These are phyloP conservation scores for Bassia scoparia DNA, from an alignment of 148 eudicot genomes.

Conservation along the genomic window DNA sequence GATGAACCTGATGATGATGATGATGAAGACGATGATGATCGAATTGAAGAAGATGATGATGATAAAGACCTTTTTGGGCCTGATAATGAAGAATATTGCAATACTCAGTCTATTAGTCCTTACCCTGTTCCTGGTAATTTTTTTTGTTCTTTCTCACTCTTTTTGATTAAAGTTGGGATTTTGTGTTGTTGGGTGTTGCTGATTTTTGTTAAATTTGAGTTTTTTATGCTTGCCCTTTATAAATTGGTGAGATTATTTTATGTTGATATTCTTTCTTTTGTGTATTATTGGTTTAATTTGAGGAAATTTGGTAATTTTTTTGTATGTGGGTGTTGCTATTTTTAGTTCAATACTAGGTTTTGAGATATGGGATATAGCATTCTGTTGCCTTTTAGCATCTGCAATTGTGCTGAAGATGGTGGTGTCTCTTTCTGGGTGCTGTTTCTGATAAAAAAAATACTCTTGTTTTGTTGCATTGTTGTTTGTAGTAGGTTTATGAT, in stretches of 20 bases:
- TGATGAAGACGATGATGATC: conserved; percentile 29
- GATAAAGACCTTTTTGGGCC: conserved; percentile 85
- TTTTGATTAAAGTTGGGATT: not conserved
- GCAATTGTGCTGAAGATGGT: no score
- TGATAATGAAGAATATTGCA: conserved; percentile 82
- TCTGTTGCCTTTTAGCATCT: not conserved
- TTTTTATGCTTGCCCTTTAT: conserved; percentile 4
- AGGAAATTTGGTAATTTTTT: not conserved
- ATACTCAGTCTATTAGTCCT: conserved; percentile 58
- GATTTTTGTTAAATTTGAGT: not conserved
- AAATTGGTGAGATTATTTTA: not conserved
- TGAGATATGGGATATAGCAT: not conserved
- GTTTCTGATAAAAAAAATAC: not conserved
- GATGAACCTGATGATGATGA: conserved; percentile 35
- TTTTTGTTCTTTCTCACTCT: not conserved
- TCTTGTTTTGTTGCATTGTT: not conserved
- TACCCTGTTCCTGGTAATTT: conserved; percentile 73
- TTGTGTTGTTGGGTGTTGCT: not conserved
- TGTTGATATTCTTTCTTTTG: not conserved
- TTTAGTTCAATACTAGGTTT: conserved; percentile 18
- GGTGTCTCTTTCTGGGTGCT: conserved; percentile 7
- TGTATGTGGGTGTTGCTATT: conserved; percentile 10
- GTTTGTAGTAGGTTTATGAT: not conserved
- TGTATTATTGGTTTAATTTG: not conserved
- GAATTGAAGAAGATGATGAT: conserved; percentile 27